Conservation (phyloP, 441 rosid species). For the Adansonia madagascariensis region DNA sequence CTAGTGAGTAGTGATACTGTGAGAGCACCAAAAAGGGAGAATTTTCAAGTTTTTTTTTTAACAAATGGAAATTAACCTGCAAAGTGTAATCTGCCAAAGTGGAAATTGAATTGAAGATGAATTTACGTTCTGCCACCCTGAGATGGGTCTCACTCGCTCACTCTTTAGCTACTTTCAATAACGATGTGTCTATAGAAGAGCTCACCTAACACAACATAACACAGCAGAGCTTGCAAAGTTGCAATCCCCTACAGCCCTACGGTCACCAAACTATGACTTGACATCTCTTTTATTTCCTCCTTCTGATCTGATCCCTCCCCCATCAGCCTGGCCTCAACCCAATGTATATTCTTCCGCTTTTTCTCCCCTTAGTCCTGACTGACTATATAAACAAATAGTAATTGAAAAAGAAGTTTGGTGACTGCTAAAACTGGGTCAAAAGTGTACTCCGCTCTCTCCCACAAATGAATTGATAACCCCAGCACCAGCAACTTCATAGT, state of each 20-base stretch:
- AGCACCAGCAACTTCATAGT: constrained; percentile 25
- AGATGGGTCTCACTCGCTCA: constrained; percentile 24
- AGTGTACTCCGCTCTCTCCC: constrained; percentile 1
- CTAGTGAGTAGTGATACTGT: constrained; percentile 4
- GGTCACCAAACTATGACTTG: constrained; percentile 26
- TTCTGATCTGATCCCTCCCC: background rate
- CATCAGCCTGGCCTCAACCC: constrained; percentile 4
- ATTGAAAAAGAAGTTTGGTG: constrained; percentile 4
- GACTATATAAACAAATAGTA: constrained; percentile 21
- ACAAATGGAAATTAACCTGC: constrained; percentile 24
- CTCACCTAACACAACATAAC: constrained; percentile 22
- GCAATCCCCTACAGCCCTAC: background rate
- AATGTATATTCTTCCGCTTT: background rate
- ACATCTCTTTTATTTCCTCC: constrained; percentile 18
- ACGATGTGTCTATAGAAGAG: constrained; percentile 37
- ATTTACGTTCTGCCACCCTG: constrained; percentile 40
- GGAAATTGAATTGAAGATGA: constrained; percentile 28
- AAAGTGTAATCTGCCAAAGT: constrained; percentile 39
- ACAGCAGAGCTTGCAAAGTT: background rate
- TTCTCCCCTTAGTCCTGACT: constrained; percentile 12
- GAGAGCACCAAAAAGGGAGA: constrained; percentile 10
- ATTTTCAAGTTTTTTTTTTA: background rate
- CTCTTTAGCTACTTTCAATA: constrained; percentile 49
- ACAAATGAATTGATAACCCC: constrained; percentile 33
- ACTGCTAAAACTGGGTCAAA: constrained; percentile 39